Percentiles rank a stretch among this genome's conserved stretches.
These are phyloP conservation scores for Huntiella bhutanensis DNA, from an alignment of 2,329 filamentous ascomycete species.

Conservation along the genomic window DNA sequence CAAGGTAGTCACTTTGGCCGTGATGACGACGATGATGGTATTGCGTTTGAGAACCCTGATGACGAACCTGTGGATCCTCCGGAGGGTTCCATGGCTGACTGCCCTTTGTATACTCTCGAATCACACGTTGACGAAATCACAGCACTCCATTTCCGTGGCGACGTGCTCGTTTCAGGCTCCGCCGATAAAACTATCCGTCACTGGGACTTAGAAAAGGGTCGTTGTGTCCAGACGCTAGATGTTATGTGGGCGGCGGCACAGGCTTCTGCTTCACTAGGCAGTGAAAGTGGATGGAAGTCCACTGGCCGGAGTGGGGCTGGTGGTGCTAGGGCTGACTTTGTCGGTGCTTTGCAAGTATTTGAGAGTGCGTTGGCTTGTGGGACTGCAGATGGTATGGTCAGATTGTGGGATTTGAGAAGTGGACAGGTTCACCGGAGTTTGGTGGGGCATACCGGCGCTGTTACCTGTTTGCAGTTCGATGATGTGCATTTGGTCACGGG, in stretches of 20 bases:
- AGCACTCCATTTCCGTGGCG: constrained; percentile 73
- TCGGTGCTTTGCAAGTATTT: constrained; percentile 87
- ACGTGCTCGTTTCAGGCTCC: constrained; percentile 84
- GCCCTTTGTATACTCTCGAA: constrained; percentile 69
- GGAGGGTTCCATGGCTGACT: constrained; percentile 70
- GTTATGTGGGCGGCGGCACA: constrained; percentile 96
- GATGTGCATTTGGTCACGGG: constrained; percentile 89
- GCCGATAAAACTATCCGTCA: constrained; percentile 94
- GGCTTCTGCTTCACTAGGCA: constrained; percentile 50
- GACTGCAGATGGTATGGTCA: constrained; percentile 92
- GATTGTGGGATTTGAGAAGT: constrained; percentile 88
- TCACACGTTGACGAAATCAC: constrained; percentile 91
- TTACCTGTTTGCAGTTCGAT: constrained; percentile 90
- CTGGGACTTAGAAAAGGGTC: constrained; percentile 94
- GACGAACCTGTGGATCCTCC: constrained; percentile 51
- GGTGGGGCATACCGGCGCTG: constrained; percentile 85
- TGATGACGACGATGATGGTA: constrained; percentile 42
- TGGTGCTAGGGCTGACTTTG: constrained; percentile 55
- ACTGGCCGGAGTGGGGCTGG: constrained; percentile 34
- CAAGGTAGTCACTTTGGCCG: constrained; percentile 41
- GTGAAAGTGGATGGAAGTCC: constrained; percentile 52
- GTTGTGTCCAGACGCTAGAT: constrained; percentile 91
- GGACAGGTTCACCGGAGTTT: constrained; percentile 93
- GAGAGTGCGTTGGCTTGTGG: constrained; percentile 90
- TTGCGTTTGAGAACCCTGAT: constrained; percentile 54